Percentiles rank a stretch among this genome's conserved stretches.
phyloP scores from a whole-genome alignment of 2,329 filamentous ascomycete species.

The Hymenoscyphus salicellus region DNA sequence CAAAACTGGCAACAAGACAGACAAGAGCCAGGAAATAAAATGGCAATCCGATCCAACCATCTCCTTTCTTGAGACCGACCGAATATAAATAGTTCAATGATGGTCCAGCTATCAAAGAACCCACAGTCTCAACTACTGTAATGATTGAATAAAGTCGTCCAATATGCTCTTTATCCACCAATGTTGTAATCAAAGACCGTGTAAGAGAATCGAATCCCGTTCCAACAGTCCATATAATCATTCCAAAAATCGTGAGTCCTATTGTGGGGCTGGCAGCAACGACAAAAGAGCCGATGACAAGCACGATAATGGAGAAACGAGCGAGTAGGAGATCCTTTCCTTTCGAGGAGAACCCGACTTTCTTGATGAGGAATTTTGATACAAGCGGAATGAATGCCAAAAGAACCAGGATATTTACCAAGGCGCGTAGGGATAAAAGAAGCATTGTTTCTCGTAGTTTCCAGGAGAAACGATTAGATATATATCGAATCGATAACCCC shows the following conservation, averaged over 20 bases:
- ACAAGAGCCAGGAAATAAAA: slow-evolving; percentile 25
- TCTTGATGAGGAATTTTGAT: slow-evolving; percentile 24
- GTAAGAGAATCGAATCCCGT: slow-evolving; percentile 24
- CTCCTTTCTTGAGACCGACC: slow-evolving; percentile 26
- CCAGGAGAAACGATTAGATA: slow-evolving; percentile 31
- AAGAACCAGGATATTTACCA: slow-evolving; percentile 29
- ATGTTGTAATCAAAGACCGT: slow-evolving; percentile 27
- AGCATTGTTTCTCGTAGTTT: slow-evolving; percentile 25
- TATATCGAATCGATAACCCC: slow-evolving; percentile 29
- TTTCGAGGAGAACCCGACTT: slow-evolving; percentile 19
- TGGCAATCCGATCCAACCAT: slow-evolving; percentile 32
- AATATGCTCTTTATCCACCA: slow-evolving; percentile 30
- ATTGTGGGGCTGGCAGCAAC: slow-evolving; percentile 28
- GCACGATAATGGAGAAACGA: slow-evolving; percentile 22
- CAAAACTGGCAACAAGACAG: slow-evolving; percentile 16
- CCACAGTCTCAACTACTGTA: slow-evolving; percentile 29
- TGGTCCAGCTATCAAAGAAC: slow-evolving; percentile 27
- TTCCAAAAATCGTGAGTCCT: slow-evolving; percentile 22
- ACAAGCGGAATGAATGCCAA: slow-evolving; percentile 26
- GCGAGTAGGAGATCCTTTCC: slow-evolving; percentile 31
- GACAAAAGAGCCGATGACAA: slow-evolving; percentile 22
- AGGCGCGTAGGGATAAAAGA: slow-evolving; percentile 31
- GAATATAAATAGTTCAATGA: slow-evolving; percentile 27
- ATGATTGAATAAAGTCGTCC: slow-evolving; percentile 30
- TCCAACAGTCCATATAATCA: slow-evolving; percentile 30